Evolutionary conservation across 805 yeast genomes (phyloP).

Genomic region (Candida cerambycidarum): DNA sequence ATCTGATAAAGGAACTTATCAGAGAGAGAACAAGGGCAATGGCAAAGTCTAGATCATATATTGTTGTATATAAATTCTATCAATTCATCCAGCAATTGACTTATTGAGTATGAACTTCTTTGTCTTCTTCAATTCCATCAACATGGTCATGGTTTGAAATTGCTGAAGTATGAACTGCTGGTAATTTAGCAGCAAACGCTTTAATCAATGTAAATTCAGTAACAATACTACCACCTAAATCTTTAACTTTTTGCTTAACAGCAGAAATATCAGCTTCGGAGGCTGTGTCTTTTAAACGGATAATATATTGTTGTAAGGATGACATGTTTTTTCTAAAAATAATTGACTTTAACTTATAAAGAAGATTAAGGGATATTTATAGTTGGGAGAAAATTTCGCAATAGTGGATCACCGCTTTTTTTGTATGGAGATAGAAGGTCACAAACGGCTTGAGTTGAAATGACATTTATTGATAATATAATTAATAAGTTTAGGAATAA

Average conservation of each 20-base stretch:
- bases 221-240: constrained; percentile 60
- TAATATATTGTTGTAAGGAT: constrained; percentile 32
- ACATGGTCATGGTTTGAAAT: constrained; percentile 52
- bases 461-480: constrained; percentile 31
- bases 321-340: constrained; percentile 1
- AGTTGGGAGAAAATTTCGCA: constrained; percentile 2
- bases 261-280: constrained; percentile 37
- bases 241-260: constrained; percentile 48
- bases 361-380: constrained; percentile 3
- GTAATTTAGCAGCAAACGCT: constrained; percentile 63
- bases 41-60: too few relatives aligned
- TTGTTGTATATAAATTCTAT: neutral
- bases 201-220: constrained; percentile 65
- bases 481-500: constrained; percentile 31
- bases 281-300: constrained; percentile 48
- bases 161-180: constrained; percentile 49
- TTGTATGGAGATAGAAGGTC: constrained; percentile 5
- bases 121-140: constrained; percentile 64
- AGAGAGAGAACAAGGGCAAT: too few relatives aligned
- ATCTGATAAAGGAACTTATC: too few relatives aligned
- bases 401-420: constrained; percentile 1
- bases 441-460: constrained; percentile 2
- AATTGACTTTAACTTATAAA: neutral
- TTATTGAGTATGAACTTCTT: constrained; percentile 53
- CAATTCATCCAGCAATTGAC: neutral